These are phyloP conservation scores for Chloris gayana DNA, from an alignment of 176 grass and related monocot species.

Conservation along the genomic window DNA sequence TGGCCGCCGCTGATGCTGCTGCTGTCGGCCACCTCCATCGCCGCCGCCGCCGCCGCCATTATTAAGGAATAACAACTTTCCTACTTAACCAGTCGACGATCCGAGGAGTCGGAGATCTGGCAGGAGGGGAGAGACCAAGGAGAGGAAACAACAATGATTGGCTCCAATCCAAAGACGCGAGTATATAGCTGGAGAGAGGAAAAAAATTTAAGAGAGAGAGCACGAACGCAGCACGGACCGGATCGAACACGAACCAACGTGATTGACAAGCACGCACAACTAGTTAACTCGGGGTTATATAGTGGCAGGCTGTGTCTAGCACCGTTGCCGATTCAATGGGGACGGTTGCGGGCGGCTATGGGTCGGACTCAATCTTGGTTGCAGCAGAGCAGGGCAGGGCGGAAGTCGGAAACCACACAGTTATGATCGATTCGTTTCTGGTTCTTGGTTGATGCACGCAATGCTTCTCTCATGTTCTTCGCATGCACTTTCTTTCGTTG, in stretches of 20 bases:
- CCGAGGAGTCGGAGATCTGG: neutral
- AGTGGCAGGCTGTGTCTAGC: neutral
- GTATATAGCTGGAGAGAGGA: constrained; percentile 2
- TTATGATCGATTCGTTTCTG: neutral
- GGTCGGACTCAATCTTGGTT: constrained; percentile 18
- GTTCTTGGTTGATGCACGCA: neutral
- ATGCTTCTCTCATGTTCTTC: neutral
- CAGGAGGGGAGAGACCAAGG: neutral
- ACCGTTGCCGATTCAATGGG: constrained; percentile 15
- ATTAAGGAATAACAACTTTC: neutral
- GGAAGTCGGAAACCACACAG: neutral
- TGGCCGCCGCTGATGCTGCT: neutral
- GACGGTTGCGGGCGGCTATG: constrained; percentile 29
- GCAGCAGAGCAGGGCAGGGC: neutral
- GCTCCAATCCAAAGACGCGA: neutral
- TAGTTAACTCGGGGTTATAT: neutral
- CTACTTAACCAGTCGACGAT: neutral
- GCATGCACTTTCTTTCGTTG: neutral
- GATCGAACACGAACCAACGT: constrained; percentile 13
- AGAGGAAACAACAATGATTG: constrained; percentile 9
- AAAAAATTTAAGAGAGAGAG: neutral
- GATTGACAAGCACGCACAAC: neutral
- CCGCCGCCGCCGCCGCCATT: neutral
- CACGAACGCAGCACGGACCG: neutral
- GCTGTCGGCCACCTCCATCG: constrained; percentile 31